Evolutionary conservation across 2,329 filamentous ascomycete species (phyloP), one percentile per base, ranked within the genome.

Genomic region (Sporothrix variecibatus): DNA sequence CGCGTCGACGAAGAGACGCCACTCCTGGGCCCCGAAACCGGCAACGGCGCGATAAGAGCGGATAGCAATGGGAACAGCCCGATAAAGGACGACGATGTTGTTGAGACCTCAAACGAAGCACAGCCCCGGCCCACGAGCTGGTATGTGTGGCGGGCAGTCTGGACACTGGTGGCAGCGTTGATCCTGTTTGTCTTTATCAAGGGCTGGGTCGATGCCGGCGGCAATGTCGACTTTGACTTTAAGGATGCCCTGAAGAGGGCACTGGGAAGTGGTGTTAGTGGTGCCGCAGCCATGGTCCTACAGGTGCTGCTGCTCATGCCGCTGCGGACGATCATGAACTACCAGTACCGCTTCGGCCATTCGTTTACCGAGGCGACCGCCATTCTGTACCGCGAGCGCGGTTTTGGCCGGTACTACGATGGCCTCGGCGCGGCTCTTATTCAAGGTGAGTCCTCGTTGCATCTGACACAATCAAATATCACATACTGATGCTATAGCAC

Each of bases 241-340:
- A 80, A 80, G 40, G 79, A 79, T n/a, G 85, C 85, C 1, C 81
- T 86, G 8, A 84, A 82, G 74, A 78, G 81, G 62, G 85, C 85
- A 0, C 82, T 86, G 0, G 85, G 85, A 0, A 84, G 85, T 17
- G 85, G 85, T 0, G 75, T 86, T 23, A 85, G 84, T 51, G 85
- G 85, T 64, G 85, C 85, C 26, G 84, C 85, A 0, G 85, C 85
- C 3, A 86, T 86, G 85, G 77, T 86, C 0, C 72, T 86, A 1
- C 85, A 86, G 64, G 85, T 86, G 3, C 40, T 86, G 3, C 80
- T 86, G 3, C 77, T 86, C 0, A 86, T 86, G 85, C 85, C 85
- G 3, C 78, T 86, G 3, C 82, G 85, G 5, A 86, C 85, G 0
- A 84, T 86, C 15, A 86, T 86, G 85, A 86, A 86, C 78, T 86